Conservation (phyloP, 2,329 filamentous ascomycete genomes). For the Fusarium paranaense region DNA sequence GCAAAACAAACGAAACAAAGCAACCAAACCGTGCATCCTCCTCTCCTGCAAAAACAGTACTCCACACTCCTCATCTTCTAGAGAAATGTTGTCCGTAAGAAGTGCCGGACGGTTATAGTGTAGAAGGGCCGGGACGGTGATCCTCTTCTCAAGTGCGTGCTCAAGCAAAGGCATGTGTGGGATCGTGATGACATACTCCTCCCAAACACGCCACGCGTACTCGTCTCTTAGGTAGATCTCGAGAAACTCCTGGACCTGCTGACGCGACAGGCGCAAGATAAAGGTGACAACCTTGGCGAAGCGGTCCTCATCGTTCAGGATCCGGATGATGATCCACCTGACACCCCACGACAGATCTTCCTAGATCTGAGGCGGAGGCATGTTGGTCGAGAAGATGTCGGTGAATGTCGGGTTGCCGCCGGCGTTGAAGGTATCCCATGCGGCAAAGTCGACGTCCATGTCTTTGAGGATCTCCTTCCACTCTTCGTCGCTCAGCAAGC, state of each 20-base stretch:
- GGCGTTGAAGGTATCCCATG: background rate
- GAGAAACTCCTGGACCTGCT: conserved; percentile 40
- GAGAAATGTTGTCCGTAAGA: conserved; percentile 36
- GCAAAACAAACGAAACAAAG: conserved; percentile 27
- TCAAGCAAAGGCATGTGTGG: conserved; percentile 15
- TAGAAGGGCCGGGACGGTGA: conserved; percentile 20
- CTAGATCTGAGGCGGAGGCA: conserved; percentile 21
- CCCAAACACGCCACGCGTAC: conserved; percentile 33
- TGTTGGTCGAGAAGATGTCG: background rate
- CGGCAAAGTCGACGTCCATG: background rate
- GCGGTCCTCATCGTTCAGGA: conserved; percentile 29
- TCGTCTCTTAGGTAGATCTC: conserved; percentile 36
- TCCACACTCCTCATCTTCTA: conserved; percentile 27
- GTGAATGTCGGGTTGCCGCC: background rate
- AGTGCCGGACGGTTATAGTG: conserved; percentile 37
- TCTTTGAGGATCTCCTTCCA: background rate
- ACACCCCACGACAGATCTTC: conserved; percentile 39
- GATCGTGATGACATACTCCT: conserved; percentile 24
- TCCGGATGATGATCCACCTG: conserved; percentile 43
- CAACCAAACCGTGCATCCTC: background rate
- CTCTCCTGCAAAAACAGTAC: conserved; percentile 28
- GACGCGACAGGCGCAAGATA: conserved; percentile 32
- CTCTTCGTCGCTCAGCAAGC: background rate
- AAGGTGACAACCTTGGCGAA: conserved; percentile 33
- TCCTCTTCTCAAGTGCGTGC: conserved; percentile 15